phyloP scores from a whole-genome alignment of 139 green algal genomes.

The Chlamydomonas incerta region DNA sequence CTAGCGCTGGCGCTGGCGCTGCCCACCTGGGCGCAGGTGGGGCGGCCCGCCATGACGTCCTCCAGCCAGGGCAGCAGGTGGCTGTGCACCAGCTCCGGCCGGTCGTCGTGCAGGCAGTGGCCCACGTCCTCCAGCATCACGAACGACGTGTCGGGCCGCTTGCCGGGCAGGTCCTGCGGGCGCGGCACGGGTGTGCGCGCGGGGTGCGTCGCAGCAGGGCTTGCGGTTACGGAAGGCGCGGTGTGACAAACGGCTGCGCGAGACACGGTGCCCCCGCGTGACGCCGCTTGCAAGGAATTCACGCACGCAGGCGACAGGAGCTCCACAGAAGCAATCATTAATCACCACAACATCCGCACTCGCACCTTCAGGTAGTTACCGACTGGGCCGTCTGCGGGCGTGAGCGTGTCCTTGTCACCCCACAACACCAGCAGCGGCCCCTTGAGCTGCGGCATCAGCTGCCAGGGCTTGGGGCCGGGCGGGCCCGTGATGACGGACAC shows the following conservation, averaged over 20 bases:
- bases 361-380: constrained; percentile 79
- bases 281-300: too few relatives aligned
- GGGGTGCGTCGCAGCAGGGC: too few relatives aligned
- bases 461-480: constrained; percentile 86
- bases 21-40: background rate
- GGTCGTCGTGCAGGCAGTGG: constrained; percentile 86
- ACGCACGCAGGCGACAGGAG: too few relatives aligned
- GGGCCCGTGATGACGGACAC: constrained; percentile 89
- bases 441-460: constrained; percentile 64
- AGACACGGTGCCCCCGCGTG: too few relatives aligned
- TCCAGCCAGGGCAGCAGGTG: constrained; percentile 83
- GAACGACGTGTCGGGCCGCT: constrained; percentile 63
- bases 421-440: constrained; percentile 88
- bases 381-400: constrained; percentile 88
- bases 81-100: constrained; percentile 69
- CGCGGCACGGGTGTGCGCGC: too few relatives aligned
- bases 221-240: too few relatives aligned
- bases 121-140: constrained; percentile 68
- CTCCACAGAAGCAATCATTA: too few relatives aligned
- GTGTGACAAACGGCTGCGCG: too few relatives aligned
- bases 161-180: constrained; percentile 46
- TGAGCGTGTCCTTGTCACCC: constrained; percentile 90
- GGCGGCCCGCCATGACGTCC: constrained; percentile 10
- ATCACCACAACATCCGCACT: too few relatives aligned
- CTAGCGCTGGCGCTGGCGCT: background rate